Percentiles rank a stretch among this genome's conserved stretches.
These are phyloP conservation scores for Nitzschia putrida DNA, from an alignment of 108 stramenopile species.

Conservation along the genomic window DNA sequence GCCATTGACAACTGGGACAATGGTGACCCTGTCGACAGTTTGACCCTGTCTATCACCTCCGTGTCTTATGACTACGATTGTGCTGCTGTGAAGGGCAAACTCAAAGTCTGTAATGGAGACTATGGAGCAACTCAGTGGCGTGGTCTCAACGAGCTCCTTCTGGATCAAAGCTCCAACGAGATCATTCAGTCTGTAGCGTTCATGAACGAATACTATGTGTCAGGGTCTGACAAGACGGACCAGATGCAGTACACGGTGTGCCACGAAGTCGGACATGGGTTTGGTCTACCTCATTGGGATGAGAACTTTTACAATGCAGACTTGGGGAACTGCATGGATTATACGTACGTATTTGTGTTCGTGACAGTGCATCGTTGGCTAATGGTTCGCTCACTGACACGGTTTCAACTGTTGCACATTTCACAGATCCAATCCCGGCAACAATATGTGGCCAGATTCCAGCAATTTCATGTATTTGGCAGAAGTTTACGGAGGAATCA, in stretches of 20 bases:
- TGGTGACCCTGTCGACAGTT: slow-evolving; percentile 64
- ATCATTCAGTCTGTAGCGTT: slow-evolving; percentile 67
- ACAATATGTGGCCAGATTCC: slow-evolving; percentile 63
- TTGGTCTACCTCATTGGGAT: slow-evolving; percentile 82
- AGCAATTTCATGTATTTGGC: slow-evolving; percentile 63
- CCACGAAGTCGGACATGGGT: slow-evolving; percentile 66
- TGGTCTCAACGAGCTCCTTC: slow-evolving; percentile 69
- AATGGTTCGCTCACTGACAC: slow-evolving; percentile 22
- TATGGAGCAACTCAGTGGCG: slow-evolving; percentile 83
- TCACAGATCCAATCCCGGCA: slow-evolving; percentile 43
- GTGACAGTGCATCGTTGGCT: slow-evolving; percentile 1
- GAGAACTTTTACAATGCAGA: slow-evolving; percentile 80
- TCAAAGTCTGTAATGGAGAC: slow-evolving; percentile 83
- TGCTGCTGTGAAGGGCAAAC: slow-evolving; percentile 35
- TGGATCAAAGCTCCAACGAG: slow-evolving; percentile 42
- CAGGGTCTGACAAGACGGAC: slow-evolving; percentile 42
- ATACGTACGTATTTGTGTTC: slow-evolving; percentile 25
- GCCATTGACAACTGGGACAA: slow-evolving; percentile 72
- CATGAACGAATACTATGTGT: slow-evolving; percentile 81
- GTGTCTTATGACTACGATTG: slow-evolving; percentile 55
- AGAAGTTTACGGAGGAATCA: slow-evolving; percentile 64
- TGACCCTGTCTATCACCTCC: slow-evolving; percentile 50
- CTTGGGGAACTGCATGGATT: slow-evolving; percentile 85
- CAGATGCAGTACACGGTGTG: slow-evolving; percentile 77
- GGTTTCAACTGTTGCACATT: slow-evolving; percentile 25